These are phyloP conservation scores for Aureobasidium subglaciale DNA, from an alignment of 2,329 filamentous ascomycete species.

Conservation along the genomic window DNA sequence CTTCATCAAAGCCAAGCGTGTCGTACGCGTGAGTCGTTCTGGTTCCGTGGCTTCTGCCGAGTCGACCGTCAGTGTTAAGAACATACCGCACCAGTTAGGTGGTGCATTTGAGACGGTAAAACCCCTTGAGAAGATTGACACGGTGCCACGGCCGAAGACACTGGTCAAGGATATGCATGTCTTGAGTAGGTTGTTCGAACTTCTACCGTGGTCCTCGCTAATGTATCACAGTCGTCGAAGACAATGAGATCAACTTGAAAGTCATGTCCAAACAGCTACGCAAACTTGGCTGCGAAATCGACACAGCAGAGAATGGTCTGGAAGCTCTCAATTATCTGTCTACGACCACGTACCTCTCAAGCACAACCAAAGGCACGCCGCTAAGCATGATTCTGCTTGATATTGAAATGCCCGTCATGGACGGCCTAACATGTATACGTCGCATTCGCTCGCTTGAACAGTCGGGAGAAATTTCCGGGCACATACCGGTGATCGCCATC, in stretches of 20 bases:
- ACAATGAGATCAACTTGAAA: constrained; percentile 37
- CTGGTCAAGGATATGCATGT: constrained; percentile 14
- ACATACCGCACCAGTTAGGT: neutral
- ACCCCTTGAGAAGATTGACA: neutral
- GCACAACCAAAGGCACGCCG: neutral
- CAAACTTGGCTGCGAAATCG: constrained; percentile 29
- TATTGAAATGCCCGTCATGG: constrained; percentile 77
- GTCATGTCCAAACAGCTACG: constrained; percentile 34
- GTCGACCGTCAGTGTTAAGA: constrained; percentile 2
- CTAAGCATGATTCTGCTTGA: constrained; percentile 63
- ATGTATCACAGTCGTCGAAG: constrained; percentile 24
- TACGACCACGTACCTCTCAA: constrained; percentile 17
- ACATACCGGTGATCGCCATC: constrained; percentile 68
- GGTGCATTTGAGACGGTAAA: constrained; percentile 1
- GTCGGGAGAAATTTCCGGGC: constrained; percentile 52
- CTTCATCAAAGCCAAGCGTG: constrained; percentile 47
- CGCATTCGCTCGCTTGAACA: constrained; percentile 63
- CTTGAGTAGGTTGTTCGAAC: constrained; percentile 3
- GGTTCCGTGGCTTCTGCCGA: constrained; percentile 4
- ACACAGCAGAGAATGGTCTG: constrained; percentile 32
- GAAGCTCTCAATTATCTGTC: constrained; percentile 31
- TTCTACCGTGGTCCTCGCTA: neutral
- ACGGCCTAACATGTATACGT: constrained; percentile 65
- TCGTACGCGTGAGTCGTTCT: neutral
- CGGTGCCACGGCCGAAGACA: neutral